These are phyloP conservation scores for Pterocarpus santalinus DNA, from an alignment of 306 rosid genomes.

Conservation along the genomic window DNA sequence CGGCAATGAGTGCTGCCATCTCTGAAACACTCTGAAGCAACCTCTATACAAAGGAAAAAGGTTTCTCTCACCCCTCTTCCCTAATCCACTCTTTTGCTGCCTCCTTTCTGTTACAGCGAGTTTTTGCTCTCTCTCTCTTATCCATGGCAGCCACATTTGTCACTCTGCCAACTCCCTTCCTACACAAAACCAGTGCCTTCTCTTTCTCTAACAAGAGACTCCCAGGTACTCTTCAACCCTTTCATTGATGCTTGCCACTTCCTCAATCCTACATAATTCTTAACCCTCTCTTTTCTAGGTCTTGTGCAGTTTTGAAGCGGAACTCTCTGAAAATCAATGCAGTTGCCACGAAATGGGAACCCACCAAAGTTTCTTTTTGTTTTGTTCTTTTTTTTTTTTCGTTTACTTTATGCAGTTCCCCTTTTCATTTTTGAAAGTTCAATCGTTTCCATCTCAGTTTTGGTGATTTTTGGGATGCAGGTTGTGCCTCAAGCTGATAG, in stretches of 20 bases:
- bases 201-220: constrained; percentile 57
- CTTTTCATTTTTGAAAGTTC: neutral
- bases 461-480: constrained; percentile 56
- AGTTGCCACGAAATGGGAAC: constrained; percentile 74
- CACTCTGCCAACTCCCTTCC: constrained; percentile 63
- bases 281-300: constrained; percentile 37
- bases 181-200: constrained; percentile 50
- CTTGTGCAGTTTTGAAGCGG: constrained; percentile 61
- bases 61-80: neutral
- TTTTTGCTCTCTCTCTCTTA: constrained; percentile 32
- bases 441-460: constrained; percentile 13
- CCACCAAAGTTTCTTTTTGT: constrained; percentile 47
- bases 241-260: constrained; percentile 5
- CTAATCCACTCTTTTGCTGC: neutral
- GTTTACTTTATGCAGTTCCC: neutral
- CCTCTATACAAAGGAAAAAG: neutral
- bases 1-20: no score
- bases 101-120: neutral
- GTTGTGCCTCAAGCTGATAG: constrained; percentile 95
- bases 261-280: neutral
- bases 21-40: no score
- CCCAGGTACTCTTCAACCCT: constrained; percentile 46
- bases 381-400: no score
- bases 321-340: constrained; percentile 69
- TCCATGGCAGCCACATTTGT: constrained; percentile 84